A percentile compares a stretch with the other conserved stretches of the same genome.
Conservation (phyloP, 352 stramenopile genomes). For the Phytophthora pini region DNA sequence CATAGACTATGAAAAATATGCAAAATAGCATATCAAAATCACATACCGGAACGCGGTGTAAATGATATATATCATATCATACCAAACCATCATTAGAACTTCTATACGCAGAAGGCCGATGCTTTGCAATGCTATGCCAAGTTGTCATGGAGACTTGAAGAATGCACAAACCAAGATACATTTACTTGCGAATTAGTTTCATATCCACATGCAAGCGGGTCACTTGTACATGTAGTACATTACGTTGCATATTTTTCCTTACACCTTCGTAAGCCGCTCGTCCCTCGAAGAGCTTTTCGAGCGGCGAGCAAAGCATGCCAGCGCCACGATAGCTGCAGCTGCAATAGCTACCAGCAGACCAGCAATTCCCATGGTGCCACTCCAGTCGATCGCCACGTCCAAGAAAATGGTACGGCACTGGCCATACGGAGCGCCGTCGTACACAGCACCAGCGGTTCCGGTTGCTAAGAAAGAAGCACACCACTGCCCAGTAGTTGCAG, state of each 20-base stretch:
- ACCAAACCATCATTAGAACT: no score
- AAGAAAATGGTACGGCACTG: slow-evolving; percentile 77
- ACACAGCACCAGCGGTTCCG: slow-evolving; percentile 51
- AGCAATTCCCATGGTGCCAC: slow-evolving; percentile 54
- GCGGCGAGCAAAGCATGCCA: slow-evolving; percentile 73
- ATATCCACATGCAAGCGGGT: slow-evolving; percentile 10
- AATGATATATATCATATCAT: no score
- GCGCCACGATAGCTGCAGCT: slow-evolving; percentile 55
- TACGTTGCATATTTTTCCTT: slow-evolving; percentile 8
- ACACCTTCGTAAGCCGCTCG: slow-evolving; percentile 33
- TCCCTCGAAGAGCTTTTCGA: slow-evolving; percentile 27
- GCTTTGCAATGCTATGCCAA: no score
- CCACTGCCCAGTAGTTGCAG: slow-evolving; percentile 52
- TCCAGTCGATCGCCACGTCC: slow-evolving; percentile 70
- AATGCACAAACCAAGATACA: no score
- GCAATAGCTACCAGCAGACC: slow-evolving; percentile 58
- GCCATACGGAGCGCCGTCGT: slow-evolving; percentile 74
- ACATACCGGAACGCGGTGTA: no score
- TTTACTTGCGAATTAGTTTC: slow-evolving; percentile 4
- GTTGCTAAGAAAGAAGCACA: slow-evolving; percentile 65
- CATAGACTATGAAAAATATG: no score
- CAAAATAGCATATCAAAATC: no score
- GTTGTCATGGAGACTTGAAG: no score
- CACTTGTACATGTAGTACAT: slow-evolving; percentile 7
- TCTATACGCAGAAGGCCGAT: no score